These are phyloP conservation scores for Apiotrichum laibachii DNA, from an alignment of 1,284 basidiomycete genomes.

Conservation along the genomic window DNA sequence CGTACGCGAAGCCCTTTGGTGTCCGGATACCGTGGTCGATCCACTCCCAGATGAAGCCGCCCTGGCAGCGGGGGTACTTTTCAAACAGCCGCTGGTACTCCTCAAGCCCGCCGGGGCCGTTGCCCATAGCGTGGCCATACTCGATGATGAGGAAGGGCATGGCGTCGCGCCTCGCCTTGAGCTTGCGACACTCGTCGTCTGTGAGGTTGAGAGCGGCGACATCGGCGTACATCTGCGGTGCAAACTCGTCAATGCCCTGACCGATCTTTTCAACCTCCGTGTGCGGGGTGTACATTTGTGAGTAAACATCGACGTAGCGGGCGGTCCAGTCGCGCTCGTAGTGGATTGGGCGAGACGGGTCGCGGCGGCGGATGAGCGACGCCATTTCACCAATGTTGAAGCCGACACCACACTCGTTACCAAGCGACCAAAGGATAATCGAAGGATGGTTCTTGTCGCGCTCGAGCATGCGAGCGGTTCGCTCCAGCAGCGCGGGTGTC, in stretches of 20 bases:
- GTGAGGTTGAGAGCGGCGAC: no score
- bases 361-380: constrained; percentile 18
- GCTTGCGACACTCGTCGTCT: not conserved
- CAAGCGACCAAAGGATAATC: constrained; percentile 30
- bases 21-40: constrained; percentile 28
- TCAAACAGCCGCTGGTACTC: constrained; percentile 29
- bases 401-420: constrained; percentile 28
- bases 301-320: constrained; percentile 27
- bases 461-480: constrained; percentile 22
- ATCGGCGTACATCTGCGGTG: no score
- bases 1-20: constrained; percentile 23
- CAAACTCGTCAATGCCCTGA: constrained; percentile 2
- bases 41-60: constrained; percentile 36
- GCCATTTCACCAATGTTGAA: constrained; percentile 28
- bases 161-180: not conserved
- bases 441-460: constrained; percentile 34
- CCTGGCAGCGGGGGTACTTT: constrained; percentile 23
- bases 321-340: constrained; percentile 26
- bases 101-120: constrained; percentile 26
- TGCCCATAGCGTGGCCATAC: constrained; percentile 33
- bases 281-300: constrained; percentile 26
- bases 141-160: constrained; percentile 28
- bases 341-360: constrained; percentile 26
- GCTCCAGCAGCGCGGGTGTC: constrained; percentile 22
- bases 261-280: constrained; percentile 23